Percentiles rank a stretch among this genome's conserved stretches.
Evolutionary conservation across 129 eudicot genomes (phyloP).

Genomic region (Oenanthe sinensis): DNA sequence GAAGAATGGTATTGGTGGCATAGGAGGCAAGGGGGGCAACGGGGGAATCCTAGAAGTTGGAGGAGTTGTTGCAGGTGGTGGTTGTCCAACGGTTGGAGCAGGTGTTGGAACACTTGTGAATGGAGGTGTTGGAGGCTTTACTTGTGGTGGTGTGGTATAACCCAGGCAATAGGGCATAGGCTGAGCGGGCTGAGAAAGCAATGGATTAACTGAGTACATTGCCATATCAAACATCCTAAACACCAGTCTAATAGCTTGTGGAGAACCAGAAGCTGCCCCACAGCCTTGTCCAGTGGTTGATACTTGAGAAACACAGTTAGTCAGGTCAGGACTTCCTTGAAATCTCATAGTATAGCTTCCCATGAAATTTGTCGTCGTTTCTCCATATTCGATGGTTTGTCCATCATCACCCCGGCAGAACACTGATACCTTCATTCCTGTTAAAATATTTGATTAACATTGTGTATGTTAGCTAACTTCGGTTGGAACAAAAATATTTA

Average conservation of each 20-base stretch:
- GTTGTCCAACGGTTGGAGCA: not conserved
- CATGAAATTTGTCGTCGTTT: conserved; percentile 60
- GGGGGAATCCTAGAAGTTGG: conserved; percentile 24
- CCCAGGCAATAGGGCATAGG: conserved; percentile 73
- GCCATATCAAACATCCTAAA: conserved; percentile 59
- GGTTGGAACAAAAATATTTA: not conserved
- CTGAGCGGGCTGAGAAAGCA: conserved; percentile 79
- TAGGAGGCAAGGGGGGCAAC: conserved; percentile 41
- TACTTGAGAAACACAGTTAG: conserved; percentile 45
- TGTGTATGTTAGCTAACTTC: not conserved
- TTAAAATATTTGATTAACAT: not conserved
- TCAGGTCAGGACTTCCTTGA: conserved; percentile 65
- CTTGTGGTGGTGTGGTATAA: conserved; percentile 18
- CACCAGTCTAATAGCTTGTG: conserved; percentile 40
- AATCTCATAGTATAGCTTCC: conserved; percentile 68
- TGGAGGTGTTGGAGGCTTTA: conserved; percentile 28
- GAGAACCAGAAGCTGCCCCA: conserved; percentile 60
- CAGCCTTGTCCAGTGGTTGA: conserved; percentile 51
- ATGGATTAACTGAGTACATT: conserved; percentile 55
- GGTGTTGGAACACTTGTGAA: conserved; percentile 17
- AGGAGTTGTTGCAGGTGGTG: conserved; percentile 8
- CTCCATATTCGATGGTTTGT: conserved; percentile 28
- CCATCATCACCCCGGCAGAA: conserved; percentile 67
- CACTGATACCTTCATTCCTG: conserved; percentile 70
- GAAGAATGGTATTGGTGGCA: conserved; percentile 53